These are phyloP conservation scores for Calonectria hawksworthii DNA, from an alignment of 2,329 filamentous ascomycete species.

Conservation along the genomic window DNA sequence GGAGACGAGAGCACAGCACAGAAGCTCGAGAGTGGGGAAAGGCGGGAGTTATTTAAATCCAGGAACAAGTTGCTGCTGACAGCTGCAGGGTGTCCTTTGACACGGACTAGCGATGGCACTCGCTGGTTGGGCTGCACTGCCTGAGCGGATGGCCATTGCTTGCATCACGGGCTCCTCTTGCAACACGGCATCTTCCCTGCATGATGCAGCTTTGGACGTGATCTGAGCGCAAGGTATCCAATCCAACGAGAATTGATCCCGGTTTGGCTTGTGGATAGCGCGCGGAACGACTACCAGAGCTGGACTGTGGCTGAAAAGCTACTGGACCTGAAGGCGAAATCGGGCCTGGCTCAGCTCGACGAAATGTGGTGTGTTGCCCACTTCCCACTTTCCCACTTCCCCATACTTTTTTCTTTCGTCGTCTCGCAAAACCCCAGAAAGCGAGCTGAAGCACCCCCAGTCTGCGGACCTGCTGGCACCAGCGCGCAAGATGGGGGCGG, in stretches of 20 bases:
- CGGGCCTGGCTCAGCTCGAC: neutral
- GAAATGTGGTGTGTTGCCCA: too few species aligned
- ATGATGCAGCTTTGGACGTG: neutral
- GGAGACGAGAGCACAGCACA: neutral
- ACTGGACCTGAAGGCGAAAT: neutral
- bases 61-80: neutral
- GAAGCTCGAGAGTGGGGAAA: neutral
- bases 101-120: neutral
- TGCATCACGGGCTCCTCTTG: neutral
- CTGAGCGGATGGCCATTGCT: slow-evolving; percentile 4
- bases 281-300: neutral
- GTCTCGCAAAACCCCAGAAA: neutral
- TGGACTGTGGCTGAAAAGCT: neutral
- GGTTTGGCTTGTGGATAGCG: too few species aligned
- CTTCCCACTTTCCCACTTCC: neutral
- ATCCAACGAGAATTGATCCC: neutral
- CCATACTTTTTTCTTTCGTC: too few species aligned
- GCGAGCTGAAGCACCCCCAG: neutral
- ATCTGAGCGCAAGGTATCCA: slow-evolving; percentile 6
- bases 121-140: neutral
- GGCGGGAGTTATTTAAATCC: neutral
- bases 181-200: neutral
- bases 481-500: neutral
- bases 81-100: neutral
- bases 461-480: neutral